Evolutionary conservation across 2,329 filamentous ascomycete species (phyloP), one percentile per base, ranked within the genome.

Genomic region (Niveomyces coronatus): DNA sequence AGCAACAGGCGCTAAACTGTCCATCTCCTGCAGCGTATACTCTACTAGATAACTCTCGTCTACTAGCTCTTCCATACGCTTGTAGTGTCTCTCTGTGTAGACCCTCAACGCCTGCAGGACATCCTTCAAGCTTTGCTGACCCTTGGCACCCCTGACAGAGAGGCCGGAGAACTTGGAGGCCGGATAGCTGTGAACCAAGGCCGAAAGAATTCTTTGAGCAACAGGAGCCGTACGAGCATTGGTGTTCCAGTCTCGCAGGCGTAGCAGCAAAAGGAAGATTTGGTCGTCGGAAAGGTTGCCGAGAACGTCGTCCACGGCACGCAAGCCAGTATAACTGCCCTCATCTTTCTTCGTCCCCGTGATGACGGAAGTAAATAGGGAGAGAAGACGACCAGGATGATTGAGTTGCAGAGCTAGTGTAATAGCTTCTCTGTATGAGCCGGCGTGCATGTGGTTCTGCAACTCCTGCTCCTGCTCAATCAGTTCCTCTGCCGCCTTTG

Each of bases 221-320:
- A 96, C 78, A 5, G 79, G 74, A 1, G 87, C 81, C 4, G 86
- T 94, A 44, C 85, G 74, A 0, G 86, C 87, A 50, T 96, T 96
- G 4, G 91, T 94, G 56, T 98, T 98, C 91, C 91, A 98, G 62
- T 98, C 91, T 31, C 93, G 74, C 31, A 95, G 62, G 42, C 91
- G 72, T 26, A 89, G 67, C 1, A 98, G 71, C 11, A 98, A 71
- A 6, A 77, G 68, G 60, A 85, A 93, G 11, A 98, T 73, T 56
- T 96, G 89, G 49, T 89, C 82, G 49, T 91, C 81, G 4, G 81
- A 82, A 5, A 98, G 69, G 10, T 66, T 74, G n/a, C 70, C 75
- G 1, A 98, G 67, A 0, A 94, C 88, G 36, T 86, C 74, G 49
- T 96, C 91, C 8, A 96, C 89, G 9, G 78, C 75, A 40, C 63